Base-by-base conservation (phyloP, 495 filamentous ascomycete species). In the Aspergillus homomorphus region DNA sequence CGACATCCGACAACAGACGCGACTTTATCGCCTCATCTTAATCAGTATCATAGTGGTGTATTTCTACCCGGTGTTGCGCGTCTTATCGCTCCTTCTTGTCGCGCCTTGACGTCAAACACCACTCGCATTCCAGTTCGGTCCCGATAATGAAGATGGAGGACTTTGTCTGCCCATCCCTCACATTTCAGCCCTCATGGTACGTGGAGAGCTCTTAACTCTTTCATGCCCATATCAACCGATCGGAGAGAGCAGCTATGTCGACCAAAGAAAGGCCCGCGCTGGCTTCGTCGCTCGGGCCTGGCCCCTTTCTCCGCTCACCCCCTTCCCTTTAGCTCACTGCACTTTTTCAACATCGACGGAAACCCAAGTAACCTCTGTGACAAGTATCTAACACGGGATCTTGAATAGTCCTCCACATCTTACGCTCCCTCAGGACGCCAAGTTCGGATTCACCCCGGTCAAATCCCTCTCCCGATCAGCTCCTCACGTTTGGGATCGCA, bases 401-500 rank as follows among this genome's bases (percentile, higher is more conserved):
- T 23, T 22, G 15, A 18, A 15, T 28, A 51, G 48, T 23, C 48
- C 48, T 1, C 48, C 24, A 51, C 24, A 43, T 15, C 44, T 45
- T 28, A 53, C 42, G 19, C 22, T 48, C 22, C 30, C 26, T 23
- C 61, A 56, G 46, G 72, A 72, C 8, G 62, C 56, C 20, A 60
- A 66, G 9, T 77, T 77, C 62, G 71, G 66, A 28, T 77, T 73
- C 53, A 75, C 70, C 12, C 71, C 73, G 23, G 69, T 72, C 58
- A 75, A 73, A 60, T 51, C 45, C 19, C 60, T 63, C 38, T 41
- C 62, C 18, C 58, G 57, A 71, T 68, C 55, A 60, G 67, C 57
- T 43, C 79, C 68, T 58, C 83, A 64, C 71, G 69, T 73, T 71
- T 77, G 70, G 82, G 85, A 73, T 73, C 76, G 69, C 74, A 81